Conservation (phyloP, 129 eudicot species). For the Artemisia annua region DNA sequence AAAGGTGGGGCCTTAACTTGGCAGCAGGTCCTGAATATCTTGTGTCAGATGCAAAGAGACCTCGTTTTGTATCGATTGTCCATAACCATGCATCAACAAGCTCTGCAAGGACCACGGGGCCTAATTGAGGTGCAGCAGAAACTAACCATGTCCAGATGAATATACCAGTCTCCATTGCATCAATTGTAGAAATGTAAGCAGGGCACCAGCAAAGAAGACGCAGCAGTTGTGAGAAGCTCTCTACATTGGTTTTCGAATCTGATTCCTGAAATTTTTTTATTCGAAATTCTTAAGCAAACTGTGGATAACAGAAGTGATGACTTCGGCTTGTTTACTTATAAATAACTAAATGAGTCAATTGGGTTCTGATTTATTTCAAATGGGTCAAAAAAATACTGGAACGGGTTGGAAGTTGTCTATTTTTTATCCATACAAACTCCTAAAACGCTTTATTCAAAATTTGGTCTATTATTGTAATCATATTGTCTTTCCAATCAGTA, state of each 20-base stretch:
- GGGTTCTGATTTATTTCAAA: constrained; percentile 4
- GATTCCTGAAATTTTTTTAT: constrained; percentile 53
- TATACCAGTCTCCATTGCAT: constrained; percentile 98
- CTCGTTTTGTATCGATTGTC: constrained; percentile 95
- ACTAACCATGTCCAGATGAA: constrained; percentile 99
- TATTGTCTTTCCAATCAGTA: background rate
- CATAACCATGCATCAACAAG: constrained; percentile 99
- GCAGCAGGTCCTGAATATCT: constrained; percentile 94
- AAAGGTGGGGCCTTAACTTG: constrained; percentile 84
- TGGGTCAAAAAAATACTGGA: background rate
- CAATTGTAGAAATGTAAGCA: constrained; percentile 85
- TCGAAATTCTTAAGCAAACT: constrained; percentile 11
- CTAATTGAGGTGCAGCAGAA: constrained; percentile 96
- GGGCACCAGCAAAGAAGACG: constrained; percentile 99
- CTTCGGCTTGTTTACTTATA: background rate
- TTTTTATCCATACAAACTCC: constrained; percentile 14
- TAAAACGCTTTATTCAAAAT: background rate
- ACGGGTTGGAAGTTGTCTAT: background rate
- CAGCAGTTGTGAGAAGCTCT: constrained; percentile 93
- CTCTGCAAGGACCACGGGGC: constrained; percentile 92
- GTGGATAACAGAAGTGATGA: background rate
- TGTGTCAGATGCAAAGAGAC: constrained; percentile 90
- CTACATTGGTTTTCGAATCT: constrained; percentile 68
- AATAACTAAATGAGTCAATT: constrained; percentile 3
- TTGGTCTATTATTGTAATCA: background rate